phyloP scores from a whole-genome alignment of 148 eudicot genomes.

The Oxyria digyna region DNA sequence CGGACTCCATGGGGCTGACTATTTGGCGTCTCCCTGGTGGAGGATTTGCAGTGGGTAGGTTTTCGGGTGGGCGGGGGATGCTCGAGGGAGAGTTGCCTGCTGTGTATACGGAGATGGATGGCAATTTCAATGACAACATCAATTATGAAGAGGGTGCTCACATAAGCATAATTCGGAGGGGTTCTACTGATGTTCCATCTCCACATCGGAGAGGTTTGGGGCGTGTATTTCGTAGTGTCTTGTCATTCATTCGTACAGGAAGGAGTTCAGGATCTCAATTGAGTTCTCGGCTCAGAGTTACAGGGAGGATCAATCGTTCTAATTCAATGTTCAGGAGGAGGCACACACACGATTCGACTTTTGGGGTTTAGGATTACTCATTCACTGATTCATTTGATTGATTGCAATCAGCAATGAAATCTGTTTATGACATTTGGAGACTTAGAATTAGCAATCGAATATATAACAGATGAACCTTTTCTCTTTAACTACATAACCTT shows the following conservation, averaged over 20 bases:
- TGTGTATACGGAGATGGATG: slow-evolving; percentile 37
- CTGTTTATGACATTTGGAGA: neutral
- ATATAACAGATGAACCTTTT: neutral
- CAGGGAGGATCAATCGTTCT: slow-evolving; percentile 1
- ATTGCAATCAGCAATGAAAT: neutral
- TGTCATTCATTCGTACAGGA: slow-evolving; percentile 20
- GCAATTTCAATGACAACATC: slow-evolving; percentile 14
- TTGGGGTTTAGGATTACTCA: slow-evolving; percentile 11
- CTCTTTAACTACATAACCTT: neutral
- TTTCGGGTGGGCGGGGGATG: slow-evolving; percentile 19
- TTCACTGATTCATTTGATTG: too few species aligned
- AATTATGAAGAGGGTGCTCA: slow-evolving; percentile 3
- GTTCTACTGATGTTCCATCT: slow-evolving; percentile 10
- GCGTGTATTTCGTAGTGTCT: slow-evolving; percentile 18
- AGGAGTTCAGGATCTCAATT: slow-evolving; percentile 7
- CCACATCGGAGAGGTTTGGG: slow-evolving; percentile 20
- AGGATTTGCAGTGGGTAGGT: slow-evolving; percentile 46
- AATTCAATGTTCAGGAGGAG: slow-evolving; percentile 13
- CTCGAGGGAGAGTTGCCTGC: slow-evolving; percentile 30
- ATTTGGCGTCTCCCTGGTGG: slow-evolving; percentile 54
- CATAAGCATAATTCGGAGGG: slow-evolving; percentile 35
- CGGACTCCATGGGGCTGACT: slow-evolving; percentile 25
- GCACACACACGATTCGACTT: slow-evolving; percentile 7
- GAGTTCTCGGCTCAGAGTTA: slow-evolving; percentile 10
- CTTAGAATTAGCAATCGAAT: neutral